These are phyloP conservation scores for Trypanosoma theileri DNA, from an alignment of 208 protist genomes.

Conservation along the genomic window DNA sequence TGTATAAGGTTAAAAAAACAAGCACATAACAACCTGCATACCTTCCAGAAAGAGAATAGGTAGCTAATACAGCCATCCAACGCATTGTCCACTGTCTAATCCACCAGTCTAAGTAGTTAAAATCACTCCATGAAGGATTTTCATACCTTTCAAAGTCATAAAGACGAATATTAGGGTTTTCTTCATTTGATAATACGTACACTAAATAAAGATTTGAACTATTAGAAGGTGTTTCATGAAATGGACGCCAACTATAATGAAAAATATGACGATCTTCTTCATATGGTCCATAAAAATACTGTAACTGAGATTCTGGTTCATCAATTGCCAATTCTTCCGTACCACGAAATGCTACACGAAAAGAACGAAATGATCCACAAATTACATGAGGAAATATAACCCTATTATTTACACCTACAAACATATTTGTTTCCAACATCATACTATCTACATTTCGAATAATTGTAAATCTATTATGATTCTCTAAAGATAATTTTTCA, in stretches of 20 bases:
- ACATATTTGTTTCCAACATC: slow-evolving; percentile 54
- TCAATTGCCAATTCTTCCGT: slow-evolving; percentile 35
- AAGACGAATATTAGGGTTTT: slow-evolving; percentile 31
- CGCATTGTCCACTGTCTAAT: slow-evolving; percentile 51
- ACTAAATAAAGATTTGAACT: slow-evolving; percentile 65
- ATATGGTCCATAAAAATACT: slow-evolving; percentile 78
- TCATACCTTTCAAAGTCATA: slow-evolving; percentile 32
- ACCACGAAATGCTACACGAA: slow-evolving; percentile 60
- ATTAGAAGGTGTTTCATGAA: slow-evolving; percentile 45
- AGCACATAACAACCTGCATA: slow-evolving; percentile 44
- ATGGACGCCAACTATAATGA: slow-evolving; percentile 68
- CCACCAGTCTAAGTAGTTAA: slow-evolving; percentile 31
- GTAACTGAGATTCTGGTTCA: slow-evolving; percentile 68
- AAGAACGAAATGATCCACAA: slow-evolving; percentile 69
- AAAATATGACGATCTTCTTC: slow-evolving; percentile 31
- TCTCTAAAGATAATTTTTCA: slow-evolving; percentile 34
- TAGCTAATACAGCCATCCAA: slow-evolving; percentile 60
- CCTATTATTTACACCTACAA: slow-evolving; percentile 34
- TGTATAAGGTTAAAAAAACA: slow-evolving; percentile 48
- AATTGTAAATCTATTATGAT: slow-evolving; percentile 40
- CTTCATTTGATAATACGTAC: slow-evolving; percentile 45
- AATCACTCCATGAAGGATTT: slow-evolving; percentile 18
- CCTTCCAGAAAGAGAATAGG: slow-evolving; percentile 47
- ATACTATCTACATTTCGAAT: slow-evolving; percentile 53
- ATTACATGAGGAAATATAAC: slow-evolving; percentile 55